Evolutionary conservation across 495 filamentous ascomycete genomes (phyloP).

Genomic region (Penicillium canariense): DNA sequence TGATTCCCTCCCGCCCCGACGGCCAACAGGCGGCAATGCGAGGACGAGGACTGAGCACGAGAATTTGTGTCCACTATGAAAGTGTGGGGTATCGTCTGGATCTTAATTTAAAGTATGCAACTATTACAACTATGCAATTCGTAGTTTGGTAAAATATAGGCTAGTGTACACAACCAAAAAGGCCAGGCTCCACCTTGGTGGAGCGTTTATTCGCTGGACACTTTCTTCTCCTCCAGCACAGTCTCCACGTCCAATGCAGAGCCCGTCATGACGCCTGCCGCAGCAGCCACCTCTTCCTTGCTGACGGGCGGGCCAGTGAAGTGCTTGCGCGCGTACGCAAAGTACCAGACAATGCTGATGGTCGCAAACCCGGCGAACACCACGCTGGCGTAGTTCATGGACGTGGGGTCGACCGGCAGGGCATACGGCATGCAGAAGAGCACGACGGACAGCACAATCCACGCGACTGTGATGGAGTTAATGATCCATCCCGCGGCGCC

Average conservation of each 20-base stretch:
- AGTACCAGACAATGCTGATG: constrained; percentile 63
- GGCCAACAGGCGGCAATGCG: not conserved
- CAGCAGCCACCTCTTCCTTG: constrained; percentile 33
- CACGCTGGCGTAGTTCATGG: constrained; percentile 62
- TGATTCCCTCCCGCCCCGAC: constrained; percentile 18
- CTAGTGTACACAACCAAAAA: constrained; percentile 8
- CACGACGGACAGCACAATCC: constrained; percentile 51
- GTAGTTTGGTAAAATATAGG: not conserved
- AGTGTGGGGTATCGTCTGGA: no score
- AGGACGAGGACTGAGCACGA: not conserved
- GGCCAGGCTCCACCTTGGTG: not conserved
- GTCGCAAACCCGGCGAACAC: constrained; percentile 60
- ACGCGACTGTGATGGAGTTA: constrained; percentile 48
- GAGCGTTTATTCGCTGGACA: constrained; percentile 1
- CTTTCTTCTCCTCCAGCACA: constrained; percentile 22
- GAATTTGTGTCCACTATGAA: no score
- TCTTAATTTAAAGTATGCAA: not conserved
- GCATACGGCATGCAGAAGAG: constrained; percentile 57
- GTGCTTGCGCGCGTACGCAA: constrained; percentile 64
- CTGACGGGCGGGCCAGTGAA: constrained; percentile 65
- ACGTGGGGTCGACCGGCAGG: constrained; percentile 43
- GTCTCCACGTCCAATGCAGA: constrained; percentile 29
- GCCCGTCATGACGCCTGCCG: constrained; percentile 35
- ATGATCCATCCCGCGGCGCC: constrained; percentile 52
- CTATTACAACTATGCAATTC: not conserved